These are phyloP conservation scores for Hypoxylon perforatum DNA, from an alignment of 495 filamentous ascomycete genomes.

Conservation along the genomic window DNA sequence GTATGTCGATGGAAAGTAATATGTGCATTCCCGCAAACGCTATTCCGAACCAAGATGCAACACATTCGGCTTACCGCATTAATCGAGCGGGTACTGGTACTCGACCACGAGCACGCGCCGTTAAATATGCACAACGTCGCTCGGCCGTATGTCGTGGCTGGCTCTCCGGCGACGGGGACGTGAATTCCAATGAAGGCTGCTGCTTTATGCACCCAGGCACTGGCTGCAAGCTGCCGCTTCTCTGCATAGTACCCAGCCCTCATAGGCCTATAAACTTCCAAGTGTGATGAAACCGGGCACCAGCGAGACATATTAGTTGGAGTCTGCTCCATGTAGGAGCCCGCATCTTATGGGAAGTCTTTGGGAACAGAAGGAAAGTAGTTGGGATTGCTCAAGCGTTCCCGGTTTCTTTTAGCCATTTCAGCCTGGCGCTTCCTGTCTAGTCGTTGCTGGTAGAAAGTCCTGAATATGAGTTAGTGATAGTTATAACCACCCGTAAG, in stretches of 20 bases:
- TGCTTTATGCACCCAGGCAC: constrained; percentile 2
- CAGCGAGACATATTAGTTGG: constrained; percentile 6
- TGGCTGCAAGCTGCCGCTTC: background rate
- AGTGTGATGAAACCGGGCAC: background rate
- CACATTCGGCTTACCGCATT: constrained; percentile 23
- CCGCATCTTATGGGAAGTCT: constrained; percentile 61
- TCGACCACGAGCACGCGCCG: constrained; percentile 19
- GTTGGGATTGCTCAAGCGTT: constrained; percentile 80
- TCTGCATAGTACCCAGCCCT: constrained; percentile 4
- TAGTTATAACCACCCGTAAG: background rate
- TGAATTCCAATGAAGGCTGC: constrained; percentile 9
- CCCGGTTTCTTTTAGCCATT: constrained; percentile 81
- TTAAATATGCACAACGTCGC: constrained; percentile 8
- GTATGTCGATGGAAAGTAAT: constrained; percentile 22
- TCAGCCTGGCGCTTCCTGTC: constrained; percentile 82
- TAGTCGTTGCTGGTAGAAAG: constrained; percentile 86
- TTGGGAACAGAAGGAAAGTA: constrained; percentile 87
- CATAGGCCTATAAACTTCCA: constrained; percentile 18
- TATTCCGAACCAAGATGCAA: constrained; percentile 34
- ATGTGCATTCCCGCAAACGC: constrained; percentile 29
- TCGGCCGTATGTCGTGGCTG: constrained; percentile 17
- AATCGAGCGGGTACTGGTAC: constrained; percentile 13
- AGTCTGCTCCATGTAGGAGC: background rate
- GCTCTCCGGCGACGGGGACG: constrained; percentile 2
- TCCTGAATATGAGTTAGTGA: constrained; percentile 62